A percentile compares a stretch with the other conserved stretches of the same genome.
These are phyloP conservation scores for Eucalyptus guilfoylei DNA, from an alignment of 345 rosid species.

Conservation along the genomic window DNA sequence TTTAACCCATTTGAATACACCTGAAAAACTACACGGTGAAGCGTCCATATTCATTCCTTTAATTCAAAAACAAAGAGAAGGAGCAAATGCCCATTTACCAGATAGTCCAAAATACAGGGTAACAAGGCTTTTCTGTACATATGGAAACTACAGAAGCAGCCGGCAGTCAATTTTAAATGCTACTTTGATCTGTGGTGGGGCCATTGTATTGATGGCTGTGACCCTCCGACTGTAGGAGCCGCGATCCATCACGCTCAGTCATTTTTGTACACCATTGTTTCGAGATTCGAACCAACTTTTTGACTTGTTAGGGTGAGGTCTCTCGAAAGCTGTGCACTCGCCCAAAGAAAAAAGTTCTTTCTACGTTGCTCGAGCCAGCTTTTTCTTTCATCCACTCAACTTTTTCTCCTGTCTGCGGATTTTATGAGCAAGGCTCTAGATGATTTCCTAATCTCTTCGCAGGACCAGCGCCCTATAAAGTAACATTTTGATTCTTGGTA, in stretches of 20 bases:
- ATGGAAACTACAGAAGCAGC: background rate
- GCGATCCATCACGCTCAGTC: background rate
- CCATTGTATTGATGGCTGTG: background rate
- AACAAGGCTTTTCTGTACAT: background rate
- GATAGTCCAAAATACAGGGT: background rate
- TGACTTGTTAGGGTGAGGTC: background rate
- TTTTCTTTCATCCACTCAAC: background rate
- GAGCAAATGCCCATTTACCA: background rate
- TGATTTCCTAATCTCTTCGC: background rate
- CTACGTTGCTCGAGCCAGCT: background rate
- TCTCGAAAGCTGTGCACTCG: background rate
- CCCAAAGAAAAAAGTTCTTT: background rate
- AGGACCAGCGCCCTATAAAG: background rate
- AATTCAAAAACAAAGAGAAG: background rate
- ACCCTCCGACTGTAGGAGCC: background rate
- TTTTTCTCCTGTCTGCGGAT: background rate
- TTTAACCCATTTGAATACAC: background rate
- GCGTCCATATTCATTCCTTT: background rate
- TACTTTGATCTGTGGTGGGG: background rate
- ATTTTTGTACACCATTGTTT: background rate
- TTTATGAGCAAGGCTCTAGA: background rate
- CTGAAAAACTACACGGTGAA: background rate
- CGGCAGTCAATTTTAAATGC: background rate
- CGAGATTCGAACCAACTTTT: background rate
- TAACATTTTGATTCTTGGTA: background rate